Evolutionary conservation across 106 monocot genomes (phyloP), one percentile per base, ranked within the genome.

Genomic region (Phalaenopsis aphrodite): DNA sequence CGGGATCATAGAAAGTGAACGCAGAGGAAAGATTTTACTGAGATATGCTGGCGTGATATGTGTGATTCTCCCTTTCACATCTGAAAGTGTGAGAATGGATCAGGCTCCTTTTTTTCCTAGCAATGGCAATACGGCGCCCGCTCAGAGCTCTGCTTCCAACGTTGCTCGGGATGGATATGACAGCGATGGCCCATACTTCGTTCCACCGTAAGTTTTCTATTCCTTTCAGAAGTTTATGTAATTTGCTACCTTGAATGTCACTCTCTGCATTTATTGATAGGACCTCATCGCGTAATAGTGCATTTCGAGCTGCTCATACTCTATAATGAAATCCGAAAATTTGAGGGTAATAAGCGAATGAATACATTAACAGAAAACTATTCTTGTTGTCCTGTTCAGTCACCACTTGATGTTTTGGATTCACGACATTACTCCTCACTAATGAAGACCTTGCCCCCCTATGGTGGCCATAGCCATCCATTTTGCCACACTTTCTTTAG

Each of bases 121-220:
- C 82, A 94, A 88, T 86, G 91, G 87, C 83, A 85, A 67, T 78
- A 82, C 86, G 7, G 91, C 88, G 30, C 86, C 96, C 56, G 76
- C 86, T 75, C 88, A 87, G 36, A 78, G 75, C 41, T 87, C 87
- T 61, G 4, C 61, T 61, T 61, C 61, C 61, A 61, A 21, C 21
- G 61, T 21, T 41, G 67, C 83, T 14, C 88, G 89, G 46, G 96
- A 93, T 77, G 96, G 90, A 43, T 93, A 93, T 78, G 96, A 96
- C 55, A 92, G 93, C 43, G 96, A 96, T 75, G 91, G 92, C 66
- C 86, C 88, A 81, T 85, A 85, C 82, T 92, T 88, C 73, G 88
- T 88, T 56, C 91, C 93, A n/a, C 93, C 92, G 96, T 96, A 85
- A 88, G 96, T 87, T 23, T 78, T 23, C 42, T 43, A 43, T 75